phyloP scores from a whole-genome alignment of 2,329 filamentous ascomycete species.

The Sporothrix protearum region DNA sequence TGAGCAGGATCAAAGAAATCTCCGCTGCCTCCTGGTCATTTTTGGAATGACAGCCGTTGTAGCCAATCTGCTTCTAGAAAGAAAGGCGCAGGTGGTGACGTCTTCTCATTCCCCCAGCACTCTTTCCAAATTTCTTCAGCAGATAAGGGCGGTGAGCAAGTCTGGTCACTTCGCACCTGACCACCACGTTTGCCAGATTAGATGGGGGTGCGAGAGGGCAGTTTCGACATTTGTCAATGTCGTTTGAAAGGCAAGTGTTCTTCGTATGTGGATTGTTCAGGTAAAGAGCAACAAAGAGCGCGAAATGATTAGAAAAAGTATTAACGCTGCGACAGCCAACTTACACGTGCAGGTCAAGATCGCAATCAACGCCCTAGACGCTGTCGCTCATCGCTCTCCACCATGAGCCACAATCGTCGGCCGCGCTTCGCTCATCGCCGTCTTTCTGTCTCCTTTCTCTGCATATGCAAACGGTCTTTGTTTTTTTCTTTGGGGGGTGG shows the following conservation, averaged over 20 bases:
- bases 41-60: neutral
- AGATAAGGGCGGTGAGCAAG: constrained; percentile 1
- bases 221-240: neutral
- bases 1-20: neutral
- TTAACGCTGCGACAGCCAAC: neutral
- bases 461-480: neutral
- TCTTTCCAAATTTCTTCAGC: neutral
- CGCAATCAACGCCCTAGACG: neutral
- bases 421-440: neutral
- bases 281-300: neutral
- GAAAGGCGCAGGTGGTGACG: constrained; percentile 1
- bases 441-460: neutral
- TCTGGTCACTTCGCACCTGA: neutral
- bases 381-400: neutral
- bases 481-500: no score
- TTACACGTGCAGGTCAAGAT: neutral
- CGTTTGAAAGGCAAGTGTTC: neutral
- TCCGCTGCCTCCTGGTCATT: neutral
- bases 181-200: neutral
- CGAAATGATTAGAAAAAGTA: neutral
- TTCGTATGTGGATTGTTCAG: no score
- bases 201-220: neutral
- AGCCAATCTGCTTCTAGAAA: constrained; percentile 1
- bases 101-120: neutral
- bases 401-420: neutral